These are phyloP conservation scores for Hanseniaspora sp. DNA, from an alignment of 1,139 yeast species.

Conservation along the genomic window DNA sequence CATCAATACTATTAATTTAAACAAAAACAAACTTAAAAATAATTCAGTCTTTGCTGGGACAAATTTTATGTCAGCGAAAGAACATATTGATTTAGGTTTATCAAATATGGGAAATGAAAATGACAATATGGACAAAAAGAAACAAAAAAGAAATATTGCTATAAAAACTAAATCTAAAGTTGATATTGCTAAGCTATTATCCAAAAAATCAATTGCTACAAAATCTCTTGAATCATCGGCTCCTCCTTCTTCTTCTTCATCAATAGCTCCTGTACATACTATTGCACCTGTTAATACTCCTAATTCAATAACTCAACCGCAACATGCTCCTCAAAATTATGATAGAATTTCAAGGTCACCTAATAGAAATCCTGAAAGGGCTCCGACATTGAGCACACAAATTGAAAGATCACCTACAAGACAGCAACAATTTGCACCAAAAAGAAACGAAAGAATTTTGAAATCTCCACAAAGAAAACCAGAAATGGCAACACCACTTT, in stretches of 20 bases:
- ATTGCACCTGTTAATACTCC: neutral
- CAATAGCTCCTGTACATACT: no score
- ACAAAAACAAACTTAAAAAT: neutral
- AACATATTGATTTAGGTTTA: slow-evolving; percentile 6
- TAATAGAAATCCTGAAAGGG: neutral
- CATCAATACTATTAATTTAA: slow-evolving; percentile 19
- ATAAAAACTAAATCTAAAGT: neutral
- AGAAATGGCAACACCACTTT: neutral
- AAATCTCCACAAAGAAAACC: neutral
- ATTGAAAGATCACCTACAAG: slow-evolving; percentile 1
- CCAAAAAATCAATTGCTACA: neutral
- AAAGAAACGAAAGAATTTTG: neutral
- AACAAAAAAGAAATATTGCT: neutral
- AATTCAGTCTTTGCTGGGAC: neutral
- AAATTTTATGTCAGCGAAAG: slow-evolving; percentile 12
- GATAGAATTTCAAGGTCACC: neutral
- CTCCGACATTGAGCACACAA: neutral
- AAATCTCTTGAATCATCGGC: neutral
- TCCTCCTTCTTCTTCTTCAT: neutral
- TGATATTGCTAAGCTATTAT: neutral
- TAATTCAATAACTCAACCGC: neutral
- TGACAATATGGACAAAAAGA: neutral
- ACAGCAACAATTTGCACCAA: slow-evolving; percentile 12
- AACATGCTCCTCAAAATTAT: neutral
- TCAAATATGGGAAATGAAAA: neutral